Base-by-base conservation (phyloP, 768 basidiomycete species). In the Lactifluus volemus region DNA sequence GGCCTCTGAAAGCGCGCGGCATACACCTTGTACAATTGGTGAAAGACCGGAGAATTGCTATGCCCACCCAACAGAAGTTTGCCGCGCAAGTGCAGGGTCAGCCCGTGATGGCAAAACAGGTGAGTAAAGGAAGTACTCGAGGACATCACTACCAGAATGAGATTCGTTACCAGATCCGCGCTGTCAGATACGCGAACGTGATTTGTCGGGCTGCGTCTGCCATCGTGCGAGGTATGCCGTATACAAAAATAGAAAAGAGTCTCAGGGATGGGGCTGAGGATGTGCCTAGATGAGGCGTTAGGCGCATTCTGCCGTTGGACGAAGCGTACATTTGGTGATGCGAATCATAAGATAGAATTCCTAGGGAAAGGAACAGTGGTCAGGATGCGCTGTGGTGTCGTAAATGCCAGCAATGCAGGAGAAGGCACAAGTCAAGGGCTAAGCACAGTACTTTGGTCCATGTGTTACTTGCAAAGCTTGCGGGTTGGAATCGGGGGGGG, bases 351-450 rank as follows among this genome's bases (percentile, higher is more conserved):
- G 19, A 25, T 17, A 38, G 25, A 49, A 36, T 67, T 53, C 30
- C 58, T 58, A 8, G 58, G n/a, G 38, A 41, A 67, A 51, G 67
- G 66, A 39, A 66, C 63, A n/a, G 65, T 67, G 52, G 67, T 66
- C 0, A 29, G 49, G 29, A 68, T 59, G 17, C 68, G 60, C 9
- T 38, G 39, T 5, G 68, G 55, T 17, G 69, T 64, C 29, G 60
- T 61, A 32, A 68, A 67, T 53, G 68, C 67, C 15, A 68, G 60
- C 49, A 69, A 68, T 34, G 61, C 65, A 25, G 68, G 69, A 7
- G 59, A 58, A 25, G 71, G 66, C 10, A 72, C 61, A 9, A 68
- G 63, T 17, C 56, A 64, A 2, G 65, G 65, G 0, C 67, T 62
- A 1, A 69, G 63, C 8, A 69, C 55, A 38, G 66, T 55, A 30